phyloP scores from a whole-genome alignment of 1,139 yeast genomes.

The Kodamaea alishanica region DNA sequence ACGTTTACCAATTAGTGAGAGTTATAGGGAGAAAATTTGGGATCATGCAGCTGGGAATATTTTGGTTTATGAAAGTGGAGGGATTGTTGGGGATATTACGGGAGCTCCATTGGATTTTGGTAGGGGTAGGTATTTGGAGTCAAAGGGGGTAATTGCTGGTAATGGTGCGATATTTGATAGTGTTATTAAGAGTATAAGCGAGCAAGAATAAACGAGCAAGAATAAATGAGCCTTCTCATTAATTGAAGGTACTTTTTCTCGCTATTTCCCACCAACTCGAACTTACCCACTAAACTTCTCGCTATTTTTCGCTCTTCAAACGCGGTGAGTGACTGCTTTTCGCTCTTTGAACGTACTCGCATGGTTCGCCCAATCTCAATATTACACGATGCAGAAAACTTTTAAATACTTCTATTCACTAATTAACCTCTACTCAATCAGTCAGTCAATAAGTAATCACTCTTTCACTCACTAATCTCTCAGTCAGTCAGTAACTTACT shows the following conservation, averaged over 20 bases:
- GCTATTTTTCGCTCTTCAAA: too few relatives aligned
- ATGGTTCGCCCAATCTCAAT: too few relatives aligned
- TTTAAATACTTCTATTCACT: too few relatives aligned
- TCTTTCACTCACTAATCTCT: too few relatives aligned
- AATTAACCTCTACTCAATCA: too few relatives aligned
- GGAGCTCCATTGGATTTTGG: conserved; percentile 78
- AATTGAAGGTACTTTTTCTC: conserved; percentile 1
- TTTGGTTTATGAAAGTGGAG: conserved; percentile 86
- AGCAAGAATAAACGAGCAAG: conserved; percentile 3
- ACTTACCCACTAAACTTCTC: background rate
- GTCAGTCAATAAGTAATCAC: too few relatives aligned
- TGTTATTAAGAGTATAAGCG: conserved; percentile 57
- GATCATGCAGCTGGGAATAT: conserved; percentile 97
- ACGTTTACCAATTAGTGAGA: conserved; percentile 73
- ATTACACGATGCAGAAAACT: too few relatives aligned
- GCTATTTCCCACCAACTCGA: background rate
- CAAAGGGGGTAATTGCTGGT: conserved; percentile 94
- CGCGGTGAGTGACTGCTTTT: too few relatives aligned
- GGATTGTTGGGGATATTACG: conserved; percentile 77
- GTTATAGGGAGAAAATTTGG: conserved; percentile 93
- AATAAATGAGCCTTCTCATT: too few relatives aligned
- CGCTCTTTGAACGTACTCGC: too few relatives aligned
- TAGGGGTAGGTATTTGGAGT: conserved; percentile 72
- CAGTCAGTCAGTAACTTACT: background rate
- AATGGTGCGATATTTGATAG: conserved; percentile 55